Base-by-base conservation (phyloP, 2,329 filamentous ascomycete species). In the Cladophialophora chaetospira region DNA sequence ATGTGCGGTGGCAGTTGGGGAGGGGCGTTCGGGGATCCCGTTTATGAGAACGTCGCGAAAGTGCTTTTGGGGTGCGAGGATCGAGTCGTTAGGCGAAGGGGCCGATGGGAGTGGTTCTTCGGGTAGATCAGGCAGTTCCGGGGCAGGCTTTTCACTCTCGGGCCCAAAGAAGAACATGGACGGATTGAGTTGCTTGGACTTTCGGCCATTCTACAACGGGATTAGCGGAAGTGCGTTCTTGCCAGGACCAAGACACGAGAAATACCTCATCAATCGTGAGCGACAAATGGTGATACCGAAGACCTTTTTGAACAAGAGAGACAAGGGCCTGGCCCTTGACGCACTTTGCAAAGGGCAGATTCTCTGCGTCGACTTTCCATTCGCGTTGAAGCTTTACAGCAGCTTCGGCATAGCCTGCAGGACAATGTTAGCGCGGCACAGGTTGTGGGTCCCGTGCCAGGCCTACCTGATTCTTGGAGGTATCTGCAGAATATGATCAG, bases 321-420 rank as follows among this genome's bases (percentile, higher is more conserved):
- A 87, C 76, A 57, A 88, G 75, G 33, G 82, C 80, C 67, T 84
- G 80, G 31, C 80, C 77, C 65, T 78, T 79, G 66, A 87, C 81
- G 65, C 79, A 77, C 44, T 75, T 77, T 56, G 83, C 83, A 71
- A 87, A 87, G 17, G 83, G 81, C 44, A 86, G 76, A 64, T 72
- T 74, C 65, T 86, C 82, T 52, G 83, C 82, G 67, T 87, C 79
- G 67, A 79, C 78, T 67, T 82, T 77, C 84, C 84, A 87, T 70
- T 83, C 82, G 65, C 79, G 78, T 69, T 83, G 81, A 61, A 87
- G 77, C 71, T 79, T 81, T 61, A 82, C 76, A 44, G 82, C 82
- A 48, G 83, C 82, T 65, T 82, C 81, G 53, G 81, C 79, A 72
- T 81, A 82, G 58, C 80, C 80, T 82, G 63, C 47, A 54, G 47